Conservation (phyloP, 495 filamentous ascomycete genomes). For the Filosporella fistucella region DNA sequence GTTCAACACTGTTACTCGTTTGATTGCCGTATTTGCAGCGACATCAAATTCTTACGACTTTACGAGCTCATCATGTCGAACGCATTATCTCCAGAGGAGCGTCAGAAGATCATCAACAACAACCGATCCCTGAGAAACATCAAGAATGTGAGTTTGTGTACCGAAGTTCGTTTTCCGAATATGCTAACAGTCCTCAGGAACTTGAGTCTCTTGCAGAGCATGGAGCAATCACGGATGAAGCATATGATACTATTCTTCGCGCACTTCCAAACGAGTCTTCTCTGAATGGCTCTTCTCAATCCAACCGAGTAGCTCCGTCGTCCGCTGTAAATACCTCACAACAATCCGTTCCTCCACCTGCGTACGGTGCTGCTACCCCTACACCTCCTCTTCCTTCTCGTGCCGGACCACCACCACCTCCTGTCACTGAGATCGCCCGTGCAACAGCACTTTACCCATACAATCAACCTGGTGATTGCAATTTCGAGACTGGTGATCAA, state of each 20-base stretch:
- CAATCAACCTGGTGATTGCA: slow-evolving; percentile 73
- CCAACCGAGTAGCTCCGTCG: slow-evolving; percentile 33
- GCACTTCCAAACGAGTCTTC: slow-evolving; percentile 68
- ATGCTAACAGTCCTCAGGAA: slow-evolving; percentile 55
- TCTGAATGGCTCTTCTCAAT: slow-evolving; percentile 32
- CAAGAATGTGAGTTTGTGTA: slow-evolving; percentile 59
- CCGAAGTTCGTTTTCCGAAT: not conserved
- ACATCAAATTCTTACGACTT: slow-evolving; percentile 10
- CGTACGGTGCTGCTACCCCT: slow-evolving; percentile 45
- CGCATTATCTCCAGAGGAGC: slow-evolving; percentile 21
- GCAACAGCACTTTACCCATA: slow-evolving; percentile 79
- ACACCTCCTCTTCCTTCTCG: slow-evolving; percentile 41
- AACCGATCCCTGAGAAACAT: slow-evolving; percentile 83
- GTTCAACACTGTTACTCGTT: too few relatives aligned
- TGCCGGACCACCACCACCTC: slow-evolving; percentile 41
- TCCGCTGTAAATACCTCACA: slow-evolving; percentile 30
- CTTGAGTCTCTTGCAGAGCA: slow-evolving; percentile 85
- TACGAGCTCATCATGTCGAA: slow-evolving; percentile 17
- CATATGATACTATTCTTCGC: slow-evolving; percentile 64
- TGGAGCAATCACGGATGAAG: slow-evolving; percentile 63
- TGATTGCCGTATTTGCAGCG: too few relatives aligned
- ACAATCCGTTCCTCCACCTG: slow-evolving; percentile 38
- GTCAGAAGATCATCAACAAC: slow-evolving; percentile 33
- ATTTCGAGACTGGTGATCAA: slow-evolving; percentile 68
- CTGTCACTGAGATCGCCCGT: slow-evolving; percentile 61